Base-by-base conservation (phyloP, 331 rosid genomes). In the Spiraea crenata region DNA sequence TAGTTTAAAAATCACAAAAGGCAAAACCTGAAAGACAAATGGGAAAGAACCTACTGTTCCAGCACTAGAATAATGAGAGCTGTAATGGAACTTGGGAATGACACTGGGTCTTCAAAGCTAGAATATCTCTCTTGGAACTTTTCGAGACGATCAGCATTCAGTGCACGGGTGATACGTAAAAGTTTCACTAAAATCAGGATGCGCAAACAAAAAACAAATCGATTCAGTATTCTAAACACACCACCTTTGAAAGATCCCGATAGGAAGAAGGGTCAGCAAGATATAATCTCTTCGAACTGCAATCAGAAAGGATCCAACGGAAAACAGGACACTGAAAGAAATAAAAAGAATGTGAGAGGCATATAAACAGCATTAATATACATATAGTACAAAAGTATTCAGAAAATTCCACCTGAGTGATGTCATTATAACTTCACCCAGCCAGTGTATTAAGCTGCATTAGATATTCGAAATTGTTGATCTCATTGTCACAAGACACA, bases 391-490 rank as follows among this genome's bases (percentile, higher is more conserved):
- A 35, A 62, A 78, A 66, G 16, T 60, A 71, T 20, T 44, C 50
- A 45, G 63, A 65, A 78, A 50, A 70, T 67, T 74, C 85, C 60
- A 93, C 99, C 99, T 93, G 99, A 14, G 99, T 95, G 69, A 95
- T 86, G 76, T 95, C 98, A 87, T 95, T 95, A 82, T 95, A 95
- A 84, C 96, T 89, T 65, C 99, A 96, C 77, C 99, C 99, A 61
- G 99, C 98, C 78, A 95, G 83, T 66, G 99, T 91, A 83, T 95
- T 95, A 63, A 95, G 96, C 86, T 95, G 99, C 99, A 95, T 95
- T 82, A 95, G 82, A 77, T 95, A 95, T 70, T 95, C 99, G 65
- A 95, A 95, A 86, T 95, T 95, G 90, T 97, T 95, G 81, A 95
- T 91, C 99, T 95, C 97, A 74, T 82, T 87, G 41, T 81, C 92